Percentiles rank a stretch among this genome's conserved stretches.
These are phyloP conservation scores for Pleurotus ostreatus DNA, from an alignment of 768 basidiomycete species.

Conservation along the genomic window DNA sequence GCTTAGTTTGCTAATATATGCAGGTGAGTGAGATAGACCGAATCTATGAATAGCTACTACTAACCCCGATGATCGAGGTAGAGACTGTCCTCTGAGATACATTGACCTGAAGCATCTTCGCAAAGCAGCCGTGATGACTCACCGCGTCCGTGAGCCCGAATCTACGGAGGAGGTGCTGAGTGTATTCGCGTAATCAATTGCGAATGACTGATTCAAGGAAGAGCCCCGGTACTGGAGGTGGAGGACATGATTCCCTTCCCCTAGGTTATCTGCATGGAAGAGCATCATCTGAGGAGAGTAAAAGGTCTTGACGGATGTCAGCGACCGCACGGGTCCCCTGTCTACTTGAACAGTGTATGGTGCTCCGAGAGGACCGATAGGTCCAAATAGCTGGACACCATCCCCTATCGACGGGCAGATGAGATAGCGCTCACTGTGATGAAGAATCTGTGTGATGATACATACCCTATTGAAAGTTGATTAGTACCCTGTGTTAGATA, in stretches of 20 bases:
- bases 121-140: no score
- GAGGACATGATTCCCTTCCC: slow-evolving; percentile 18
- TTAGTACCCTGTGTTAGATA: not conserved
- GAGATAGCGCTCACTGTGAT: slow-evolving; percentile 14
- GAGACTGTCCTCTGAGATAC: no score
- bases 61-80: not conserved
- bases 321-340: slow-evolving; percentile 16
- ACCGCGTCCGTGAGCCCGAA: not conserved
- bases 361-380: slow-evolving; percentile 30
- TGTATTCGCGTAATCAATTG: slow-evolving; percentile 25
- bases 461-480: slow-evolving; percentile 12
- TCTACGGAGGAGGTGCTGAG: not conserved
- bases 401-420: slow-evolving; percentile 25
- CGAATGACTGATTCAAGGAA: slow-evolving; percentile 14
- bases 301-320: slow-evolving; percentile 18
- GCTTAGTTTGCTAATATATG: not conserved
- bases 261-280: slow-evolving; percentile 20
- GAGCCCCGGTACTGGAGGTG: slow-evolving; percentile 23
- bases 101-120: no score
- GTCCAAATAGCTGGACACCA: slow-evolving; percentile 41
- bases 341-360: slow-evolving; percentile 33
- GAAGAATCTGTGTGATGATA: no score
- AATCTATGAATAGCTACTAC: not conserved
- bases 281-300: slow-evolving; percentile 23
- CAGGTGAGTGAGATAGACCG: no score